A percentile compares a stretch with the other conserved stretches of the same genome.
These are phyloP conservation scores for Candida nemodendra DNA, from an alignment of 805 yeast species.

Conservation along the genomic window DNA sequence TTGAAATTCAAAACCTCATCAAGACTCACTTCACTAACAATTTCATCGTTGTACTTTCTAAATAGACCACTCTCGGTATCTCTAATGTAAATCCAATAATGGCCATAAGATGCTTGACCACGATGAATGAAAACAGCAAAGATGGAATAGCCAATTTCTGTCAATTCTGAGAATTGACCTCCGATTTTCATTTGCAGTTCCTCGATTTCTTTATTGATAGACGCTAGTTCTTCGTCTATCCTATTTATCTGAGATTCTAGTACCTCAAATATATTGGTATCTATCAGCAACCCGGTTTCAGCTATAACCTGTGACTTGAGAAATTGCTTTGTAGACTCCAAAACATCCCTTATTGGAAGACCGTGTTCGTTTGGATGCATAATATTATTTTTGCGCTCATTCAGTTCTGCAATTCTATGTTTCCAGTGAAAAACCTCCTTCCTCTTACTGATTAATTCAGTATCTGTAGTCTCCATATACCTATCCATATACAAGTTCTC, in stretches of 20 bases:
- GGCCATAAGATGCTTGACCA: slow-evolving; percentile 96
- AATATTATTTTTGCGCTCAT: slow-evolving; percentile 42
- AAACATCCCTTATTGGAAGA: slow-evolving; percentile 47
- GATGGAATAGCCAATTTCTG: slow-evolving; percentile 69
- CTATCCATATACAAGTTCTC: slow-evolving; percentile 83
- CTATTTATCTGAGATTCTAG: slow-evolving; percentile 46
- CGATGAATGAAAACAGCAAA: slow-evolving; percentile 94
- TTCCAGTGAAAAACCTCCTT: slow-evolving; percentile 65
- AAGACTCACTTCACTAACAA: slow-evolving; percentile 75
- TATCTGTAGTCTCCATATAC: slow-evolving; percentile 70
- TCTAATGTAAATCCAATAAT: slow-evolving; percentile 91
- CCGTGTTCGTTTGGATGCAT: slow-evolving; percentile 49
- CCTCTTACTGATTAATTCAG: slow-evolving; percentile 49
- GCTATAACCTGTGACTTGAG: slow-evolving; percentile 42
- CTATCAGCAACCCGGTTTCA: slow-evolving; percentile 37
- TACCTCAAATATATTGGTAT: slow-evolving; percentile 46
- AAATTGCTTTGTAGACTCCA: slow-evolving; percentile 57
- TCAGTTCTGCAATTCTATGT: slow-evolving; percentile 45
- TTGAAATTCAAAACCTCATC: slow-evolving; percentile 66
- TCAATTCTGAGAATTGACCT: slow-evolving; percentile 60
- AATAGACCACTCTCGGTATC: slow-evolving; percentile 68
- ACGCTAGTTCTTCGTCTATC: slow-evolving; percentile 45
- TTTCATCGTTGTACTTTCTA: slow-evolving; percentile 92
- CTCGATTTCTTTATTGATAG: slow-evolving; percentile 38
- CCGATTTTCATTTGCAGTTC: slow-evolving; percentile 49